phyloP scores from a whole-genome alignment of 768 basidiomycete species.

The Pholiota molesta region DNA sequence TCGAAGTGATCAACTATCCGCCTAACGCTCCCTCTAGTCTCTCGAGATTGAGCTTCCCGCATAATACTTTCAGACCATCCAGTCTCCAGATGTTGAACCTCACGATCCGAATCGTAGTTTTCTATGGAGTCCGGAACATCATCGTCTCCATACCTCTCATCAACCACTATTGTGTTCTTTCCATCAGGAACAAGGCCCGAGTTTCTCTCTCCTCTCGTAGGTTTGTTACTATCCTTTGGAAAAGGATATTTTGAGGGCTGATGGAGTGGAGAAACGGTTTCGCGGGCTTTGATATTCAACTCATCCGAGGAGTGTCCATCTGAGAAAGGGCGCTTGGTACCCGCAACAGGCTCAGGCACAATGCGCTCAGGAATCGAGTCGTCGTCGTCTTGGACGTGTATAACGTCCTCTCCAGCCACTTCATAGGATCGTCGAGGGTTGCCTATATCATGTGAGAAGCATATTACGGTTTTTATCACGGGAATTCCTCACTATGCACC shows the following conservation, averaged over 20 bases:
- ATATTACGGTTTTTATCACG: background rate
- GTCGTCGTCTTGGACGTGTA: conserved; percentile 6
- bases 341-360: background rate
- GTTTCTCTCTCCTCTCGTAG: background rate
- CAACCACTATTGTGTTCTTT: conserved; percentile 9
- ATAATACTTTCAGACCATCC: background rate
- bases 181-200: conserved; percentile 10
- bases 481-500: background rate
- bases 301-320: conserved; percentile 10
- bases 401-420: background rate
- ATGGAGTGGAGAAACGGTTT: background rate
- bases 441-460: background rate
- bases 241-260: conserved; percentile 10
- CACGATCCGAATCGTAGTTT: background rate
- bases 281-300: background rate
- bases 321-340: background rate
- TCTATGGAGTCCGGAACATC: conserved; percentile 3
- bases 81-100: background rate
- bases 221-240: background rate
- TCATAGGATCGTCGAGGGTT: background rate
- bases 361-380: background rate
- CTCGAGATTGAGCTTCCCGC: background rate
- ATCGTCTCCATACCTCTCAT: background rate
- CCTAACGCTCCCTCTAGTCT: background rate
- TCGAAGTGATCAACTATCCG: background rate